Evolutionary conservation across 2,329 filamentous ascomycete genomes (phyloP).

Genomic region (Knufia petricola): DNA sequence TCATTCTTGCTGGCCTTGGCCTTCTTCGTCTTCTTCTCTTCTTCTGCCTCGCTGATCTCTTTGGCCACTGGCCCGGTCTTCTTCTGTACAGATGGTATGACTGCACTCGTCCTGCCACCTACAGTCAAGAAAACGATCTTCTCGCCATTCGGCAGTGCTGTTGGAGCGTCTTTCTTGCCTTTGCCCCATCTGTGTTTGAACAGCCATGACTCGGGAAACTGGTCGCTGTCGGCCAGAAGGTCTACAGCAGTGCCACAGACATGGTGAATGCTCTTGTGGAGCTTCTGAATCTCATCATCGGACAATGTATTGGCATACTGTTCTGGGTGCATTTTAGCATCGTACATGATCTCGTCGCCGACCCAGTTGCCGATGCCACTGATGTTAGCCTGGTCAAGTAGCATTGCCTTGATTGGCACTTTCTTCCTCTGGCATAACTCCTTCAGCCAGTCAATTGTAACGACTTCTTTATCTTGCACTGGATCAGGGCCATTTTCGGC

Average conservation of each 20-base stretch:
- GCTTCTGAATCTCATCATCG: slow-evolving; percentile 57
- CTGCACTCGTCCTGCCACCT: slow-evolving; percentile 81
- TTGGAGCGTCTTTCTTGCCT: slow-evolving; percentile 61
- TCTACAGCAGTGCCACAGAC: slow-evolving; percentile 75
- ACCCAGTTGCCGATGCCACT: slow-evolving; percentile 98
- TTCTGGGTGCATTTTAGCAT: slow-evolving; percentile 81
- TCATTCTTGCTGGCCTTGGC: slow-evolving; percentile 13
- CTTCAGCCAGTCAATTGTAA: slow-evolving; percentile 68
- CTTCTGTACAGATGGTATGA: slow-evolving; percentile 77
- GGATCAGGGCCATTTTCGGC: slow-evolving; percentile 93
- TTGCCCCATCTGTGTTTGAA: slow-evolving; percentile 87
- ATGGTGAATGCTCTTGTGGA: slow-evolving; percentile 65
- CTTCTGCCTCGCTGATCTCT: slow-evolving; percentile 35
- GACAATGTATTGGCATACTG: slow-evolving; percentile 68
- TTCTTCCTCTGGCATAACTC: slow-evolving; percentile 62
- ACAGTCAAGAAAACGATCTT: slow-evolving; percentile 81
- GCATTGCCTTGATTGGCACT: slow-evolving; percentile 78
- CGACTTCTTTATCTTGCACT: slow-evolving; percentile 64
- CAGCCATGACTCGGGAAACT: slow-evolving; percentile 80
- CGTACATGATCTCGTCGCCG: slow-evolving; percentile 84
- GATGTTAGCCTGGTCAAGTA: slow-evolving; percentile 80
- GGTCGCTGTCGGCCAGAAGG: slow-evolving; percentile 66
- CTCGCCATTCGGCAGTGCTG: slow-evolving; percentile 68
- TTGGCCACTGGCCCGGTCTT: slow-evolving; percentile 57
- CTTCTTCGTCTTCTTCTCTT: slow-evolving; percentile 9